Base-by-base conservation (phyloP, 83 land plant species). In the Thuja plicata region DNA sequence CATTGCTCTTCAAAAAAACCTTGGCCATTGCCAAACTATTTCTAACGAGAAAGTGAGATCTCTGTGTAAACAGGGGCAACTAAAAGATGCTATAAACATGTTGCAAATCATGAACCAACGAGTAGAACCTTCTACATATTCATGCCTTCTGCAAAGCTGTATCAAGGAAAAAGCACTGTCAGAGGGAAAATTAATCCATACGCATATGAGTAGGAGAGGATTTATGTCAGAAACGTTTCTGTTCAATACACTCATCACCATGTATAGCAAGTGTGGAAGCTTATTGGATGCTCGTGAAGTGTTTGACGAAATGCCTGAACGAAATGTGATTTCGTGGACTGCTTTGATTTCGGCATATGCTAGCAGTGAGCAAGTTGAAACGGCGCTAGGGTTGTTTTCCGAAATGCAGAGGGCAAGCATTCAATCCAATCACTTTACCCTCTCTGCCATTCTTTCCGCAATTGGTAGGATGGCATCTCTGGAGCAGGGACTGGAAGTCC, bases 231-330 rank as follows among this genome's bases (percentile, higher is more conserved):
- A 79, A 19, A 79, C 19, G 16, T 37, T 79, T 40, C 24, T 79
- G 21, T 41, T 79, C 3, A 79, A 79, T 21, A 38, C 83, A 3
- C 83, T 79, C 21, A 79, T 79, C 38, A 79, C 24, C 83, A 24
- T 15, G 83, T 79, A 79, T 38, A 1, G 45, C 83, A 79, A 79
- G 10, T 79, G 83, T 24, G 46, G 83, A 79, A 79, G 83, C 19
- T 2, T 79, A 21, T 1, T 19, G 27, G 45, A 40, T 79, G 83
- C 83, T 17, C 83, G 46, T 43, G 43, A 79, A 40, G 83, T 40
- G 83, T 79, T 79, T 79, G 83, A 79, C 11, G 83, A 79, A 79
- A 8, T n/a, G n/a, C n/a, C n/a, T n/a, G n/a, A n/a, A n/a, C n/a
- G n/a, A n/a, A n/a, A n/a, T n/a, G n/a, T n/a, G 83, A 79, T 79